These are phyloP conservation scores for Colletotrichum tamarilloi DNA, from an alignment of 2,329 filamentous ascomycete species.

Conservation along the genomic window DNA sequence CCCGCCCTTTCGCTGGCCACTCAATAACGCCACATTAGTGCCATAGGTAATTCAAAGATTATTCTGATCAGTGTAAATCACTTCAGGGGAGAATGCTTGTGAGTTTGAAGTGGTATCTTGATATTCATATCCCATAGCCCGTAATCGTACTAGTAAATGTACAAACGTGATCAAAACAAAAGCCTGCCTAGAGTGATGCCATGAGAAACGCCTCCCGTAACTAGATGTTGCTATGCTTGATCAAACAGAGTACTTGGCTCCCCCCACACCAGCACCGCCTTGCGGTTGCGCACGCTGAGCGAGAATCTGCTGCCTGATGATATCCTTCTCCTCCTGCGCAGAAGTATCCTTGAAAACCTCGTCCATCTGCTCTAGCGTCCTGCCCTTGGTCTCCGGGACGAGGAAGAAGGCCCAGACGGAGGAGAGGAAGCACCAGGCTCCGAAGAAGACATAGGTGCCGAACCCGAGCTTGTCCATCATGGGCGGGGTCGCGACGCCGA, in stretches of 20 bases:
- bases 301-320: conserved; percentile 24
- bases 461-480: conserved; percentile 61
- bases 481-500: conserved; percentile 58
- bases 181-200: not conserved
- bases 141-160: not conserved
- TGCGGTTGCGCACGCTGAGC: not conserved
- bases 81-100: not conserved
- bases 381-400: conserved; percentile 68
- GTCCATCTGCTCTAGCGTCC: conserved; percentile 68
- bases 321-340: conserved; percentile 27
- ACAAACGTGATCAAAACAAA: not conserved
- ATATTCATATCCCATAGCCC: conserved; percentile 11
- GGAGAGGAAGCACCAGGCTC: conserved; percentile 60
- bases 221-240: not conserved
- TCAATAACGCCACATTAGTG: not conserved
- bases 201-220: not conserved
- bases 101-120: conserved; percentile 25
- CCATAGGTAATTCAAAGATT: not conserved
- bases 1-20: too few relatives aligned
- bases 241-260: conserved; percentile 13
- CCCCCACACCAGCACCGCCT: not conserved
- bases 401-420: conserved; percentile 63
- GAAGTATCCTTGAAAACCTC: conserved; percentile 39
- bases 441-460: conserved; percentile 70
- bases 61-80: not conserved